Evolutionary conservation across 805 yeast genomes (phyloP).

Genomic region (Sugiyamaella marilandica): DNA sequence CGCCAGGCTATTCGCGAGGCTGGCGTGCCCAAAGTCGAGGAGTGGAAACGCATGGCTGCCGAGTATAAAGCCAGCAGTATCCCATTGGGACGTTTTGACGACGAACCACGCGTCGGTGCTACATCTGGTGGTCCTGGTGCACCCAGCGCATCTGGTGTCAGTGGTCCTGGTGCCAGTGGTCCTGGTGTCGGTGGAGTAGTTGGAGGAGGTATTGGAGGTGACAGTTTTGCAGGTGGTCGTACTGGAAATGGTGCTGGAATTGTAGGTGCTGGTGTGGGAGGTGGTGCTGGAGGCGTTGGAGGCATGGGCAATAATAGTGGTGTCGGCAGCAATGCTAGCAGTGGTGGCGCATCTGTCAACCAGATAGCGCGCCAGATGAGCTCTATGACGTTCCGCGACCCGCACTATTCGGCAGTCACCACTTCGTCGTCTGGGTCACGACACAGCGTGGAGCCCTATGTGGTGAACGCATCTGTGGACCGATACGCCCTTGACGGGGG

Average conservation of each 20-base stretch:
- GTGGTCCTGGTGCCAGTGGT: not conserved
- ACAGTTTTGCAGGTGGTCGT: no score
- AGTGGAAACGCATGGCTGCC: slow-evolving; percentile 90
- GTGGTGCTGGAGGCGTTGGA: no score
- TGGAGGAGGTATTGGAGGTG: no score
- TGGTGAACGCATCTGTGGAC: slow-evolving; percentile 69
- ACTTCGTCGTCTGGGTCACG: not conserved
- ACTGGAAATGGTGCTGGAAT: no score
- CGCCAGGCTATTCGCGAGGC: slow-evolving; percentile 57
- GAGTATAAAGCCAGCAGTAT: slow-evolving; percentile 88
- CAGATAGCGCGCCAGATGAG: not conserved
- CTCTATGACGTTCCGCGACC: slow-evolving; percentile 2
- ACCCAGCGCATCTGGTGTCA: not conserved
- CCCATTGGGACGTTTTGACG: slow-evolving; percentile 52
- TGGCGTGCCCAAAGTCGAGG: slow-evolving; percentile 85
- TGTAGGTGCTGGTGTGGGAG: no score
- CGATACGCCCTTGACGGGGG: slow-evolving; percentile 77
- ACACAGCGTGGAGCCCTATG: slow-evolving; percentile 27
- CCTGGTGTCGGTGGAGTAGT: not conserved
- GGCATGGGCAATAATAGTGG: no score
- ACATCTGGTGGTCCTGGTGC: not conserved
- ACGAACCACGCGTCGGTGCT: slow-evolving; percentile 15
- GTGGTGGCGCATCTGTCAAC: not conserved
- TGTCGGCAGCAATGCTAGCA: not conserved
- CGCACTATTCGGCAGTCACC: not conserved